A percentile compares a stretch with the other conserved stretches of the same genome.
Evolutionary conservation across 768 basidiomycete species (phyloP).

Genomic region (Chalciporus sphaerocephalus): DNA sequence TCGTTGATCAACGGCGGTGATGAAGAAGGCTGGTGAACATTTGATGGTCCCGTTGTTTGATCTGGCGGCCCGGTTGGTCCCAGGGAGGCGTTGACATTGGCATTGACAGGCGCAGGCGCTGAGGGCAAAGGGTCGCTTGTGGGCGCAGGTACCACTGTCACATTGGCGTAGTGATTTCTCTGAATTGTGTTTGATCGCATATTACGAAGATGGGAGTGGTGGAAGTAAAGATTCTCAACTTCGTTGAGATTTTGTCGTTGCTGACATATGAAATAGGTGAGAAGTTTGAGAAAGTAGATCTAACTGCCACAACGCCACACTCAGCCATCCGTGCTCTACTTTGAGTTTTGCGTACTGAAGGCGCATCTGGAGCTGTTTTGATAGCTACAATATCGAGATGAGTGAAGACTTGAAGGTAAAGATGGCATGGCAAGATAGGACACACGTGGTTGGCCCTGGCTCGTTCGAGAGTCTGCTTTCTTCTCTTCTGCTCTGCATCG

Average conservation of each 20-base stretch:
- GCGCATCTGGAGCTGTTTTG: constrained; percentile 66
- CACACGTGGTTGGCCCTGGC: constrained; percentile 57
- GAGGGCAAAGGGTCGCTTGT: not conserved
- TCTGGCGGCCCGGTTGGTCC: constrained; percentile 11
- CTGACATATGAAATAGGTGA: constrained; percentile 31
- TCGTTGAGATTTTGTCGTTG: constrained; percentile 77
- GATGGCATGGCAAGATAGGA: not conserved
- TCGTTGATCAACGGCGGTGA: constrained; percentile 1
- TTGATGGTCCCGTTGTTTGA: constrained; percentile 17
- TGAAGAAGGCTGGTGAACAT: constrained; percentile 13
- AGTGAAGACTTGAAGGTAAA: not conserved
- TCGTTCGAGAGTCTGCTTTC: constrained; percentile 50
- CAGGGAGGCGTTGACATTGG: constrained; percentile 9
- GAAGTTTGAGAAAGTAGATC: not conserved
- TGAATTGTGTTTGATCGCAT: constrained; percentile 14
- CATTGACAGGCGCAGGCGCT: constrained; percentile 8
- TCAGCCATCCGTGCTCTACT: constrained; percentile 78
- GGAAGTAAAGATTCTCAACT: constrained; percentile 80
- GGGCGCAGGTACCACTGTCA: not conserved
- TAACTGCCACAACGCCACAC: constrained; percentile 17
- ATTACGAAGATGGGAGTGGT: constrained; percentile 53
- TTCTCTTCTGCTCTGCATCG: constrained; percentile 35
- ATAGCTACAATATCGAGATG: constrained; percentile 42
- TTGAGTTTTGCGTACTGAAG: constrained; percentile 75
- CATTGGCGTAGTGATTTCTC: constrained; percentile 17